Conservation (phyloP, 257 asterid species). For the Nicotiana benthamiana region DNA sequence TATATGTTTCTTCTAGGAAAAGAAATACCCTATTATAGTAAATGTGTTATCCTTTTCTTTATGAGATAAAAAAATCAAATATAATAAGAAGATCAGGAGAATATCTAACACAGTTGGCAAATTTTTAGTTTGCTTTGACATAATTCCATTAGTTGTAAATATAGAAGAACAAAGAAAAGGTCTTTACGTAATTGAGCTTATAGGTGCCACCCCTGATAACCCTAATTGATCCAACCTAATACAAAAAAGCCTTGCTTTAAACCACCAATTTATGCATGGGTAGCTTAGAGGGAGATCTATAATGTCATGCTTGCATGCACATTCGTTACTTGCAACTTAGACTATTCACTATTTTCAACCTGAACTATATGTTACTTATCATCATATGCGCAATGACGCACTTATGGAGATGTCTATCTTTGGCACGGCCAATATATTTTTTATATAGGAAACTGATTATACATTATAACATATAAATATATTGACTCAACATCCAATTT, state of each 20-base stretch:
- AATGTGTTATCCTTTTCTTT: no score
- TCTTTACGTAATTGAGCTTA: neutral
- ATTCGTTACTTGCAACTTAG: neutral
- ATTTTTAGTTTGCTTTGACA: neutral
- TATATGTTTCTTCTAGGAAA: no score
- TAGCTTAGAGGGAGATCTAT: neutral
- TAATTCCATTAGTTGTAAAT: neutral
- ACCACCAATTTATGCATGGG: neutral
- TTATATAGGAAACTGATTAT: no score
- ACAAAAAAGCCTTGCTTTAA: neutral
- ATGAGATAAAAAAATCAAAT: no score
- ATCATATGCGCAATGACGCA: no score
- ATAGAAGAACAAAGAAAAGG: neutral
- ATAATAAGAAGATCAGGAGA: no score
- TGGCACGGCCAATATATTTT: no score
- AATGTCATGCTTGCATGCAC: neutral
- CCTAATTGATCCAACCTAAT: neutral
- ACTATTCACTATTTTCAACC: neutral
- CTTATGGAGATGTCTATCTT: no score
- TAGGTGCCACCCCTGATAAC: neutral
- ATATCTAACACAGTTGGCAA: no score
- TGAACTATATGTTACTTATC: neutral
- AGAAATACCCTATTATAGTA: no score
- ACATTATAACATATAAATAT: no score
- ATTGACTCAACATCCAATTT: no score